Conservation (phyloP, 1,284 basidiomycete genomes). For the Mycosarcoma mackinlayi region DNA sequence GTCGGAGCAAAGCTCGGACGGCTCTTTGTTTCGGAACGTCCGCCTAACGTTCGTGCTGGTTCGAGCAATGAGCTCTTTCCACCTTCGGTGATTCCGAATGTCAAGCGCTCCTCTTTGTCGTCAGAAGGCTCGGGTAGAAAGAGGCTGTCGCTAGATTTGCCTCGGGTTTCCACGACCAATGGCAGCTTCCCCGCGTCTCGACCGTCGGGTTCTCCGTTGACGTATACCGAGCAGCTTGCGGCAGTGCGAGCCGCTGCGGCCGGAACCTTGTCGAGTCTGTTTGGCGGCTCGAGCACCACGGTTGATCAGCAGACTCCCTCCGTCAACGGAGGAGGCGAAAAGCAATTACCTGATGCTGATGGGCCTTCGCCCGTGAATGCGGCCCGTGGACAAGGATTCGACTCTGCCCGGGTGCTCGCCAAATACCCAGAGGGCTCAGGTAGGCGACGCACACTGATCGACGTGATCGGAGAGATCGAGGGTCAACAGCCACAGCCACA, state of each 20-base stretch:
- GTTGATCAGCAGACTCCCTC: constrained; percentile 25
- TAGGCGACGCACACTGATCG: constrained; percentile 33
- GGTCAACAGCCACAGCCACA: constrained; percentile 10
- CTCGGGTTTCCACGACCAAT: constrained; percentile 13
- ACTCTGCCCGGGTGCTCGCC: constrained; percentile 39
- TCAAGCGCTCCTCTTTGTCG: constrained; percentile 21
- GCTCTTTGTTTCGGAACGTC: constrained; percentile 29
- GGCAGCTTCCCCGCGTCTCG: constrained; percentile 24
- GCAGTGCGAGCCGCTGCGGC: constrained; percentile 42
- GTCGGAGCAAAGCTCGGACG: constrained; percentile 30
- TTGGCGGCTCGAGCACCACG: constrained; percentile 28
- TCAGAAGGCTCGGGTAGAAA: constrained; percentile 11
- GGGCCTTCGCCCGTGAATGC: constrained; percentile 33
- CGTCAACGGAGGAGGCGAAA: neutral
- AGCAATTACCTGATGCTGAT: constrained; percentile 8
- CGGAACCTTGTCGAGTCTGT: constrained; percentile 34
- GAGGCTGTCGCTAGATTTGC: constrained; percentile 26
- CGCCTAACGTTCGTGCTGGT: constrained; percentile 13
- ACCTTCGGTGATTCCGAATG: constrained; percentile 3
- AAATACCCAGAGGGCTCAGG: constrained; percentile 15
- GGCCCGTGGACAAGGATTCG: constrained; percentile 37
- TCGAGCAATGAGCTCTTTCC: constrained; percentile 40
- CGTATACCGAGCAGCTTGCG: constrained; percentile 39
- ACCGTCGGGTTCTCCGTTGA: constrained; percentile 28
- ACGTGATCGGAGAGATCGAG: constrained; percentile 47